Conservation (phyloP, 2,329 filamentous ascomycete species). For the Xylaria sp. region DNA sequence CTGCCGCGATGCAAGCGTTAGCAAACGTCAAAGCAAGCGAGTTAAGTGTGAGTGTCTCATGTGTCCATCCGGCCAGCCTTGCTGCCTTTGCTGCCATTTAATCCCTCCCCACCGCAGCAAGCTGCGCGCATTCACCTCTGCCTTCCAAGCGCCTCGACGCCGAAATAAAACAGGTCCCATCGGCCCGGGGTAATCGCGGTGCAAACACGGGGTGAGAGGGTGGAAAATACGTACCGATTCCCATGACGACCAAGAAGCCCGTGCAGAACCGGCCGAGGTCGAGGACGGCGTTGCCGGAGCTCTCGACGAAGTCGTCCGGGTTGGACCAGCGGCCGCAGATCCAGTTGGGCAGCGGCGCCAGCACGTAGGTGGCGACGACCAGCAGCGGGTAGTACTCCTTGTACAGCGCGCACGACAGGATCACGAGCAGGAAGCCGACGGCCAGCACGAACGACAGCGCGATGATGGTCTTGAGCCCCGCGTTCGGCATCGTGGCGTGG, state of each 20-base stretch:
- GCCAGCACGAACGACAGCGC: conserved; percentile 98
- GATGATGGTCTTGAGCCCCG: conserved; percentile 98
- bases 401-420: conserved; percentile 95
- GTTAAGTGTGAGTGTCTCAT: conserved; percentile 21
- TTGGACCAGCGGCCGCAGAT: conserved; percentile 87
- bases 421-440: conserved; percentile 97
- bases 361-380: conserved; percentile 92
- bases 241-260: conserved; percentile 96
- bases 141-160: too few species aligned
- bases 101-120: background rate
- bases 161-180: background rate
- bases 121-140: background rate
- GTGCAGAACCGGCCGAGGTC: conserved; percentile 95
- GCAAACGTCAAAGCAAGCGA: background rate
- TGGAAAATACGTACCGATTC: conserved; percentile 72
- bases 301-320: conserved; percentile 93
- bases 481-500: conserved; percentile 65
- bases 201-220: background rate
- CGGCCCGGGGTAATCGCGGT: too few species aligned
- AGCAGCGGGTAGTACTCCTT: conserved; percentile 93
- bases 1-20: conserved; percentile 52
- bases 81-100: background rate
- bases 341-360: conserved; percentile 96
- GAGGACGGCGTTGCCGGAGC: conserved; percentile 79
- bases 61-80: background rate